Evolutionary conservation across 305 asterid species (phyloP), one percentile per base, ranked within the genome.

Genomic region (Rubia peregrina): DNA sequence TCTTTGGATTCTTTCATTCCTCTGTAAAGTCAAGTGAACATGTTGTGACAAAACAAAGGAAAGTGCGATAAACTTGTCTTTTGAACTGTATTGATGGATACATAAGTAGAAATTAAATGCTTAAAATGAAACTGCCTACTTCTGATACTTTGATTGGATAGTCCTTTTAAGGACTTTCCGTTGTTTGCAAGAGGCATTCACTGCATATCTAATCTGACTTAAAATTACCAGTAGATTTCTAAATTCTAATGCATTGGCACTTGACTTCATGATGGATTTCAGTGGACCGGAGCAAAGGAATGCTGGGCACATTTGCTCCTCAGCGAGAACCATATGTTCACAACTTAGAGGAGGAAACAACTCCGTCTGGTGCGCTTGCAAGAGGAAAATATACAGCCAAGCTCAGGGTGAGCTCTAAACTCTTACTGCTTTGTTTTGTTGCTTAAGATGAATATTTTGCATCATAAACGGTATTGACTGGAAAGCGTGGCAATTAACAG

Each of bases 301-400:
- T 90, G 93, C 74, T 90, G 53, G 96, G 96, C 63, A 88, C 96
- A 10, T 90, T 88, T 78, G 95, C 91, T 77, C 96, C 95, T 60
- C 91, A 78, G 11, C 79, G 76, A 67, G 90, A 83, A 64, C 83
- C 92, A 0, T 86, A 84, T 51, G 74, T 75, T 24, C 87, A 83
- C 78, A 77, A 76, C 71, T 74, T 89, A 67, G 94, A 87, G 79
- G 90, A 87, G 79, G 91, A 90, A 80, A 90, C 91, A 4, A 80
- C 96, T 51, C 96, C 95, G 13, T 86, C 96, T 43, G 92, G 92
- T 24, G 79, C 83, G 69, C 89, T 90, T 62, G 96, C 91, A 17
- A 87, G 96, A 84, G 96, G 96, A 60, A 82, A 70, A 51, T 90
- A 90, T 78, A 77, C 83, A 4, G 92, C 96, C 36, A 82, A 79